These are phyloP conservation scores for Cynanchum wilfordii DNA, from an alignment of 257 asterid species.

Conservation along the genomic window DNA sequence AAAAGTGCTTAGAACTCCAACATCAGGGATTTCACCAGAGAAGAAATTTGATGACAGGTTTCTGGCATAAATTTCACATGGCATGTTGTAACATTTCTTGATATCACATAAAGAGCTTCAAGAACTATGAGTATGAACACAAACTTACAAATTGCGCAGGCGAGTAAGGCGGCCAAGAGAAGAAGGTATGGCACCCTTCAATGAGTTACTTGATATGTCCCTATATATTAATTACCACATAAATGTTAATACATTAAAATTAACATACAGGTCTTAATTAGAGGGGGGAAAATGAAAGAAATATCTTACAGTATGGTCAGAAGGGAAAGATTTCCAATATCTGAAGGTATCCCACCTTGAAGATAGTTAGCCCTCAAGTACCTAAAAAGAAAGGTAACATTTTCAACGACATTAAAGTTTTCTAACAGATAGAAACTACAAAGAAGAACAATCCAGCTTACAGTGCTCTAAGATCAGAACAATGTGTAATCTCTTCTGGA, in stretches of 20 bases:
- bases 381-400: conserved; percentile 28
- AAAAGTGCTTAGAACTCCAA: conserved; percentile 84
- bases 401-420: neutral
- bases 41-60: conserved; percentile 87
- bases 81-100: neutral
- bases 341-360: conserved; percentile 92
- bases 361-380: conserved; percentile 78
- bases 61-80: conserved; percentile 30
- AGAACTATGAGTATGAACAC: neutral
- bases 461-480: conserved; percentile 88
- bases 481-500: conserved; percentile 65
- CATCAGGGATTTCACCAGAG: conserved; percentile 92
- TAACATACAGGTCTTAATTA: neutral
- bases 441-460: conserved; percentile 32
- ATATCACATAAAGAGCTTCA: neutral
- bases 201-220: conserved; percentile 89
- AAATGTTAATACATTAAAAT: conserved; percentile 3
- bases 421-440: neutral
- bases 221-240: conserved; percentile 25
- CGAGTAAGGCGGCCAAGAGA: conserved; percentile 74
- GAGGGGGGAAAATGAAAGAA: conserved; percentile 1
- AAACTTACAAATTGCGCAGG: conserved; percentile 63
- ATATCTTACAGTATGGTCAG: conserved; percentile 73
- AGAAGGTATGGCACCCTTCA: conserved; percentile 89
- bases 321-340: conserved; percentile 73